Evolutionary conservation across 2,329 filamentous ascomycete species (phyloP), one percentile per base, ranked within the genome.

Genomic region (Colletotrichum lentis): DNA sequence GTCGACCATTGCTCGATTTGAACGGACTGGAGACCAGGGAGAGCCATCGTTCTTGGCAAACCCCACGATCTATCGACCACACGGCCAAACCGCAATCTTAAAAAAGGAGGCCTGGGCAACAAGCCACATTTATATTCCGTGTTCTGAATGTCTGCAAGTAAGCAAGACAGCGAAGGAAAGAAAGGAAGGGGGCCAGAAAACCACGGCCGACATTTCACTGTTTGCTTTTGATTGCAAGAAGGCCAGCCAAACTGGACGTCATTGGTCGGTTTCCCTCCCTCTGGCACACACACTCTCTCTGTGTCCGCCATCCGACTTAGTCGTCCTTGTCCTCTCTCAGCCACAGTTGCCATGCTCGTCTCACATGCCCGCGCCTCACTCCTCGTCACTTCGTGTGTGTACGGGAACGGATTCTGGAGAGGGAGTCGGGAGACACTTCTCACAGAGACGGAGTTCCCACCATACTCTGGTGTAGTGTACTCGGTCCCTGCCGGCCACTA

Each of bases 281-380:
- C n/a, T n/a, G n/a, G n/a, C n/a, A n/a, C n/a, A n/a, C n/a, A n/a
- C n/a, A n/a, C n/a, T n/a, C n/a, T n/a, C n/a, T n/a, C n/a, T n/a
- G 27, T n/a, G 44, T 59, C 43, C 27, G 56, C 44, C 56, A 39
- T 39, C 35, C 20, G 35, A 41, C 46, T 35, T 59, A 27, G n/a
- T n/a, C n/a, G n/a, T n/a, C n/a, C n/a, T n/a, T 35, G 50, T 52
- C 44, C 43, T 59, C 35, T 50, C 43, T 66, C 62, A 53, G 66
- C 62, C 66, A 66, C 55, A 61, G 20, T 56, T 60, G 52, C 62
- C 60, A 66, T 68, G 46, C 55, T 14, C 53, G 54, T 56, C 62
- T 65, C 53, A 39, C 18, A 18, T 8, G 31, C 8, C 53, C 46
- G 60, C 64, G 64, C 64, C 53, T 56, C 64, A 49, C 27, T 59